Evolutionary conservation across 148 eudicot species (phyloP).

Genomic region (Heliosperma pusillum): DNA sequence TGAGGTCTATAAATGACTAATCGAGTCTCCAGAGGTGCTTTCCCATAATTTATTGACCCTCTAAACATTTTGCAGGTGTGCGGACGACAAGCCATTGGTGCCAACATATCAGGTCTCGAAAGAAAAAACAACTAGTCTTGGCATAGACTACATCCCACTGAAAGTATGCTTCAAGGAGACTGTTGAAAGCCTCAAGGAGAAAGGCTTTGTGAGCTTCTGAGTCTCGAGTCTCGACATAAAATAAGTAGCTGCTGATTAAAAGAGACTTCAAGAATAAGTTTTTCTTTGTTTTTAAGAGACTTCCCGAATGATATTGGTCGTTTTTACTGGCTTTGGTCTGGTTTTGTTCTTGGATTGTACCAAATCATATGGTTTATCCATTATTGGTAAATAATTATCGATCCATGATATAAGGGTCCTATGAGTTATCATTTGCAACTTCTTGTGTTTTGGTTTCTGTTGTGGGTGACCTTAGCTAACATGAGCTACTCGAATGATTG

Average conservation of each 20-base stretch:
- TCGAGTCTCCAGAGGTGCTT: not conserved
- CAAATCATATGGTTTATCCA: not conserved
- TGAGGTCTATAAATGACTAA: too few species aligned
- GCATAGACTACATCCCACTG: conserved; percentile 52
- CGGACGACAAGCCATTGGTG: conserved; percentile 48
- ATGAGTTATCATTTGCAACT: too few species aligned
- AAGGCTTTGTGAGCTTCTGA: conserved; percentile 34
- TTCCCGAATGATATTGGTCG: not conserved
- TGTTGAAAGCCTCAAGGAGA: conserved; percentile 69
- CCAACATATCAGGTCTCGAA: conserved; percentile 45
- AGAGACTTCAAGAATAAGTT: not conserved
- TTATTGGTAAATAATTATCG: not conserved
- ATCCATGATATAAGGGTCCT: too few species aligned
- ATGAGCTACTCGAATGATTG: too few species aligned
- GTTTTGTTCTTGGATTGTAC: not conserved
- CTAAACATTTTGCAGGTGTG: conserved; percentile 42
- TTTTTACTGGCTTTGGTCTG: not conserved
- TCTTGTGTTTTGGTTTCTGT: too few species aligned
- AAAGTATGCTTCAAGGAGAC: conserved; percentile 59
- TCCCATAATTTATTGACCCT: not conserved
- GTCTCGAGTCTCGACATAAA: not conserved
- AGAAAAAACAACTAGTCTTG: conserved; percentile 41
- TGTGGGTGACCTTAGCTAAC: too few species aligned
- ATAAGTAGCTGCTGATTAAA: not conserved
- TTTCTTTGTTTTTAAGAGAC: not conserved